Base-by-base conservation (phyloP, 2,329 filamentous ascomycete genomes). In the Amauroascus verrucosus region DNA sequence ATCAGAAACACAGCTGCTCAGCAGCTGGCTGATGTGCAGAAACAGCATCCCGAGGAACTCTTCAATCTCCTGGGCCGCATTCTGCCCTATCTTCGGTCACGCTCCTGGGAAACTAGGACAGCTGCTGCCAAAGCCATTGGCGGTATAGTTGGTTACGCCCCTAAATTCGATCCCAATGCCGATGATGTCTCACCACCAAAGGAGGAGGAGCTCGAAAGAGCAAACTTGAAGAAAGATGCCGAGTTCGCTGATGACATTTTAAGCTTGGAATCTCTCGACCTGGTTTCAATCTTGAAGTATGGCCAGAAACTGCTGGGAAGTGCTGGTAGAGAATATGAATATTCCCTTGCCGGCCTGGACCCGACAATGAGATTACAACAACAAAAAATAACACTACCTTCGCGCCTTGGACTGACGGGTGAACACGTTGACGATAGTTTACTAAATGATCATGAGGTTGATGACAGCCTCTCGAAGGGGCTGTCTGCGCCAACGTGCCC, bases 1-100 rank as follows among this genome's bases (percentile, higher is more conserved):
- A 97, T 98, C 67, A 85, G 94, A 61, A 95, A 96, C 66, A 98
- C 93, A 58, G 94, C 93, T 58, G 93, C 95, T 57, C 89, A 94
- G 66, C 93, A 98, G 72, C 79, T 98, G 58, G 93, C 90, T 57
- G 93, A 98, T 72, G 93, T 95, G 70, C 94, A 98, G 72, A 97
- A 96, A 68, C 87, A 93, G 69, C 93, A 97, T 64, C 93, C 93
- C 0, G 91, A 98, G 72, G 94, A 98, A 69, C 77, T 98, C 1
- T 97, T 97, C 72, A 96, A 97, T 66, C 79, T 98, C 6, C 78
- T 98, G 11, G 91, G 88, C 28, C 80, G 91, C 56, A 90, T 98
- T 30, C 84, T 98, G n/a, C 91, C 93, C 0, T 98, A 96, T 69
- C 78, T 98, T 28, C 83, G 88, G 55, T 91, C 93, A 61, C 95